Evolutionary conservation across 257 asterid genomes (phyloP).

Genomic region (Lycium barbarum): DNA sequence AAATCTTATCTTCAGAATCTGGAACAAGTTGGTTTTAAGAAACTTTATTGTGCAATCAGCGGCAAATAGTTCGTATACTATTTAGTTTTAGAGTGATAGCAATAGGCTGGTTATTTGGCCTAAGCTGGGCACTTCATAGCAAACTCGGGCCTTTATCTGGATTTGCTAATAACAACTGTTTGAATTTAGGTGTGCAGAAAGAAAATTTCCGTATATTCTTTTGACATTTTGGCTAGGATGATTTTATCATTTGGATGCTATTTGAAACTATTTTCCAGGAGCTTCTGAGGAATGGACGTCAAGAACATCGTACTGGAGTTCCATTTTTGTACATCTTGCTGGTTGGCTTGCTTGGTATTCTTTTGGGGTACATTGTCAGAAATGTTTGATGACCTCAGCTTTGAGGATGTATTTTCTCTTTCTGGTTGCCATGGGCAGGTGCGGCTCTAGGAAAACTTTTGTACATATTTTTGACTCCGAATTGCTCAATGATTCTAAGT

Average conservation of each 20-base stretch:
- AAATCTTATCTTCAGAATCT: slow-evolving; percentile 6
- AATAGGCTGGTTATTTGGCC: background rate
- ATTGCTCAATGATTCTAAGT: background rate
- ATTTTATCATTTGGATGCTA: background rate
- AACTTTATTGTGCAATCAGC: background rate
- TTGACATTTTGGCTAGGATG: background rate
- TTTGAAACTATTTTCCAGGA: slow-evolving; percentile 28
- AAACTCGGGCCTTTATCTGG: background rate
- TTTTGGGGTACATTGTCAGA: slow-evolving; percentile 29
- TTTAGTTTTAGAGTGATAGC: background rate
- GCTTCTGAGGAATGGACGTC: slow-evolving; percentile 29
- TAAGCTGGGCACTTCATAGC: slow-evolving; percentile 13
- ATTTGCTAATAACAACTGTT: slow-evolving; percentile 9
- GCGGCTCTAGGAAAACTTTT: background rate
- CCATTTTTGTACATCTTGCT: slow-evolving; percentile 11
- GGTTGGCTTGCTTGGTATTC: slow-evolving; percentile 31
- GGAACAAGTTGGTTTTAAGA: slow-evolving; percentile 8
- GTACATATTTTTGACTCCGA: background rate
- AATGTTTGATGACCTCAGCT: slow-evolving; percentile 28
- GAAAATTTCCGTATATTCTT: background rate
- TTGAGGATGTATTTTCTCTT: background rate
- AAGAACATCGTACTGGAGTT: slow-evolving; percentile 12
- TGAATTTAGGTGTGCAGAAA: background rate
- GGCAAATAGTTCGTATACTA: background rate
- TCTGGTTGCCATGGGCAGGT: slow-evolving; percentile 6